Evolutionary conservation across 73 alveolate species (phyloP).

Genomic region (Uronychia setigera): DNA sequence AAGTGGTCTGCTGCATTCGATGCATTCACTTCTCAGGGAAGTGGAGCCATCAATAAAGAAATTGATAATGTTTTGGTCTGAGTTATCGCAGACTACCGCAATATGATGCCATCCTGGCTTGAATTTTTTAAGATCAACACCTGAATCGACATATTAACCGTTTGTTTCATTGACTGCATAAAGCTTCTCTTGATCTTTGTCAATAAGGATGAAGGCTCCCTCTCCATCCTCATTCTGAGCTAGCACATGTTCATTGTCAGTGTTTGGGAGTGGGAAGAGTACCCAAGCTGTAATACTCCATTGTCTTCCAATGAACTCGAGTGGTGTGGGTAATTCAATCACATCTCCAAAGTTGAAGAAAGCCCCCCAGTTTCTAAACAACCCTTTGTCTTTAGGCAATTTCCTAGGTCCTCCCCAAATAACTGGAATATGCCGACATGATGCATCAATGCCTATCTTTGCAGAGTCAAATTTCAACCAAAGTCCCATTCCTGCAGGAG

Average conservation of each 20-base stretch:
- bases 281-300: constrained; percentile 50
- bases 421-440: constrained; percentile 16
- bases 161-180: constrained; percentile 5
- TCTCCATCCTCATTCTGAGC: constrained; percentile 18
- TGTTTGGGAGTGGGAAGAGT: constrained; percentile 28
- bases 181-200: constrained; percentile 29
- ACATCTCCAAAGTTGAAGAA: constrained; percentile 42
- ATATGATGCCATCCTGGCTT: constrained; percentile 55
- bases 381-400: constrained; percentile 46
- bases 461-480: constrained; percentile 42
- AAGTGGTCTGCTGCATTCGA: background rate
- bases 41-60: constrained; percentile 36
- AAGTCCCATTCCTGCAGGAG: constrained; percentile 33
- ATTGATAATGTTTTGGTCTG: constrained; percentile 20
- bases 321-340: constrained; percentile 16
- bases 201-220: constrained; percentile 39
- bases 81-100: constrained; percentile 28
- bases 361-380: constrained; percentile 52
- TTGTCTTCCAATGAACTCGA: background rate
- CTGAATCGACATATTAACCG: constrained; percentile 23
- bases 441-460: constrained; percentile 24
- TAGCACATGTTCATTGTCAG: constrained; percentile 36
- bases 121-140: constrained; percentile 17
- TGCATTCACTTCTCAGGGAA: constrained; percentile 3
- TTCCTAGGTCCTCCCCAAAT: constrained; percentile 31